These are phyloP conservation scores for Aristolochia californica DNA, from an alignment of 164 flowering plant genomes.

Conservation along the genomic window DNA sequence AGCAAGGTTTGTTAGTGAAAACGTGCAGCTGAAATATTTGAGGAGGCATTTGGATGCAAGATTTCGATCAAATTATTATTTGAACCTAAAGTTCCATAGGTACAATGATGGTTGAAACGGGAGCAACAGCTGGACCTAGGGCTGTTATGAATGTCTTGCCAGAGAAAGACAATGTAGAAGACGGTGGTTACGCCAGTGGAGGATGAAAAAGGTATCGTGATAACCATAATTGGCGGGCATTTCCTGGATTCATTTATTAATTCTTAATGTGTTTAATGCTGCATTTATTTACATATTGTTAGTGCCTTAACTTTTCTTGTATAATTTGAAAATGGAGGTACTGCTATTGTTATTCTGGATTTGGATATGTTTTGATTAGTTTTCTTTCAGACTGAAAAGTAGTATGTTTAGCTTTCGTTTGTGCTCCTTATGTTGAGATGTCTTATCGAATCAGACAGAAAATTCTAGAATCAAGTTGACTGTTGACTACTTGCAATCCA, in stretches of 20 bases:
- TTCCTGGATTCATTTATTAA: neutral
- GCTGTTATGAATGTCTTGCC: constrained; percentile 21
- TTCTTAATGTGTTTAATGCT: no score
- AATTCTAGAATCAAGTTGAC: no score
- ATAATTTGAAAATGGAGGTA: no score
- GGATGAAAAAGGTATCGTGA: constrained; percentile 59
- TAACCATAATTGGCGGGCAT: neutral
- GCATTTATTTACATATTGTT: no score
- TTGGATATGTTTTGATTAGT: no score
- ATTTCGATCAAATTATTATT: constrained; percentile 10
- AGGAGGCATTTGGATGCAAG: constrained; percentile 22
- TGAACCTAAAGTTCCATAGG: constrained; percentile 17
- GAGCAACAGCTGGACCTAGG: constrained; percentile 21
- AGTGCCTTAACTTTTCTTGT: no score
- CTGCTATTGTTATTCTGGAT: no score
- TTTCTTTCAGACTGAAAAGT: no score
- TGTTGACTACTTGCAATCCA: no score
- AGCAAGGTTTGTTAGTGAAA: constrained; percentile 13
- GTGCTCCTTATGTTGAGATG: no score
- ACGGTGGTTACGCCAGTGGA: constrained; percentile 62
- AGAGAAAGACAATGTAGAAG: constrained; percentile 38
- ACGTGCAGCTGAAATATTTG: constrained; percentile 14
- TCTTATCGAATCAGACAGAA: no score
- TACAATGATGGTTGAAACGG: constrained; percentile 67
- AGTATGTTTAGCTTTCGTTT: no score